phyloP scores from a whole-genome alignment of 257 asterid genomes.

The Nemophila menziesii region DNA sequence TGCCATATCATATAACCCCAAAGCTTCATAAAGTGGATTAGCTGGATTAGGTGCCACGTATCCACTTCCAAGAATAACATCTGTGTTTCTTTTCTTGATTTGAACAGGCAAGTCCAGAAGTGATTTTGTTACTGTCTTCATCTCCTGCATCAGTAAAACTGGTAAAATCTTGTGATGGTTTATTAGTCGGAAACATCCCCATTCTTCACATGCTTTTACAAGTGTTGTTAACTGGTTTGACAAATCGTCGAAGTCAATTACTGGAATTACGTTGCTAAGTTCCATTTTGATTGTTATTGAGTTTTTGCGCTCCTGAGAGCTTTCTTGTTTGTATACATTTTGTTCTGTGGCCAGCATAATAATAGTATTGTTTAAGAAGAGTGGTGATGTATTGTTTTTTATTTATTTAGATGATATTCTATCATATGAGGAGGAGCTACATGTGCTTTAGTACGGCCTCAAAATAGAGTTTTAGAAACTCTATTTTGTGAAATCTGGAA shows the following conservation, averaged over 20 bases:
- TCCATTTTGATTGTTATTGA: neutral
- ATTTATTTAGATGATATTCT: too few relatives aligned
- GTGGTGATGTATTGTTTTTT: too few relatives aligned
- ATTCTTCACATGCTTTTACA: constrained; percentile 27
- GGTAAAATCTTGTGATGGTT: constrained; percentile 21
- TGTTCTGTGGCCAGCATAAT: too few relatives aligned
- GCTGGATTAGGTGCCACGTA: constrained; percentile 37
- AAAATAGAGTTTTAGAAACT: too few relatives aligned
- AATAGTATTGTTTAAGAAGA: too few relatives aligned
- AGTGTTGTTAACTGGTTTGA: constrained; percentile 17
- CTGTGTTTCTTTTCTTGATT: constrained; percentile 34
- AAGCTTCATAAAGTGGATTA: constrained; percentile 55
- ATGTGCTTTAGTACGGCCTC: too few relatives aligned
- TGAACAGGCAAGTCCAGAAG: constrained; percentile 43
- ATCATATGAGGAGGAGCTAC: too few relatives aligned
- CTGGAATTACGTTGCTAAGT: constrained; percentile 15
- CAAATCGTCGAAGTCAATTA: constrained; percentile 29
- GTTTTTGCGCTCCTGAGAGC: too few relatives aligned
- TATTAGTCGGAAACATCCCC: constrained; percentile 31
- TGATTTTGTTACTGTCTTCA: constrained; percentile 32
- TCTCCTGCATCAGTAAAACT: constrained; percentile 33
- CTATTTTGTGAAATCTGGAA: too few relatives aligned
- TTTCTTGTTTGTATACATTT: too few relatives aligned
- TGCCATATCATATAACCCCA: constrained; percentile 52
- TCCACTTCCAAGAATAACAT: constrained; percentile 46